Conservation (phyloP, 164 flowering plant genomes). For the Macadamia integrifolia region DNA sequence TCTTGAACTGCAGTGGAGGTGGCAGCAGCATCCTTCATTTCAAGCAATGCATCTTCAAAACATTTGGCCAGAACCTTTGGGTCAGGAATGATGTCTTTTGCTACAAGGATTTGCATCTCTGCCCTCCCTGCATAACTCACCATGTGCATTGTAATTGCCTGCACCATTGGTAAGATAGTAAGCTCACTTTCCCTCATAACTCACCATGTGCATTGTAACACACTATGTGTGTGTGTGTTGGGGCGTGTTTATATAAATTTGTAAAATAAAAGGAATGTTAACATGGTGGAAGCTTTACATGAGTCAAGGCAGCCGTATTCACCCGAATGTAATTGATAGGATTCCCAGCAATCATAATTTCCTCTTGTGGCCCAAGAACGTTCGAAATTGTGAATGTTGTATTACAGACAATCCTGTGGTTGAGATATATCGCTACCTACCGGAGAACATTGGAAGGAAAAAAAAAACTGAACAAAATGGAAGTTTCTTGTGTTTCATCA, state of each 20-base stretch:
- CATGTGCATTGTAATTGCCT: constrained; percentile 88
- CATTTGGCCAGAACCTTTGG: constrained; percentile 69
- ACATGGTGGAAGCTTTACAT: constrained; percentile 30
- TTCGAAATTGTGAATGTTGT: constrained; percentile 78
- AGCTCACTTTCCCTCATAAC: too few relatives aligned
- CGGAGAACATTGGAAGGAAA: neutral
- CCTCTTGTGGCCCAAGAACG: constrained; percentile 64
- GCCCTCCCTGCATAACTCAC: constrained; percentile 80
- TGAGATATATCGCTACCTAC: constrained; percentile 48
- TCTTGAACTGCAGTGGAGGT: too few relatives aligned
- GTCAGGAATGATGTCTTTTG: constrained; percentile 80
- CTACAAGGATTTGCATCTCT: constrained; percentile 69
- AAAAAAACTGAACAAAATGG: too few relatives aligned
- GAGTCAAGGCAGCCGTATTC: constrained; percentile 43
- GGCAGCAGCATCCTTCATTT: constrained; percentile 58
- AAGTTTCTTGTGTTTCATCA: too few relatives aligned
- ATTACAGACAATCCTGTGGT: constrained; percentile 52
- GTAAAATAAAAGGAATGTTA: neutral
- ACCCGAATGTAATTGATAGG: constrained; percentile 49
- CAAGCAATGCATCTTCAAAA: constrained; percentile 66
- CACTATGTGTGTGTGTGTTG: too few relatives aligned
- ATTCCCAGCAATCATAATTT: constrained; percentile 48
- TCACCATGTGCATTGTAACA: too few relatives aligned
- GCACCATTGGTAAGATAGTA: constrained; percentile 10
- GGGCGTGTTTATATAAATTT: too few relatives aligned